A percentile compares a stretch with the other conserved stretches of the same genome.
These are phyloP conservation scores for Ganoderma resinaceum DNA, from an alignment of 1,284 basidiomycete genomes.

Conservation along the genomic window DNA sequence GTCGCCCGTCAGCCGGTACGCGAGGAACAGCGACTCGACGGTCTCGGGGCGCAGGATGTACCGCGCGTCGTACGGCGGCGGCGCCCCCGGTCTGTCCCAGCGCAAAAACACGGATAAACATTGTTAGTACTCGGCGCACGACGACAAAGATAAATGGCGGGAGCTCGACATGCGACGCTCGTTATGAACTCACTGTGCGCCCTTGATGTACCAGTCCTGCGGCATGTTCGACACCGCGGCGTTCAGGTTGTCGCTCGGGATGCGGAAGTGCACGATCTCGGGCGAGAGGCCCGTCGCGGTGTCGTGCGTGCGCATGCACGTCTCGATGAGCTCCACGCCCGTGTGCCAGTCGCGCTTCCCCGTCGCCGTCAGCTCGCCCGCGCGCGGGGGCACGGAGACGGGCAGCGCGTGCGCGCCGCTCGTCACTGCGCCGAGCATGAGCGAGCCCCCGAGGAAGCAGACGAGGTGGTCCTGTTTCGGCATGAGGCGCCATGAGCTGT, in stretches of 20 bases:
- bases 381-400: slow-evolving; percentile 68
- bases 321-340: slow-evolving; percentile 84
- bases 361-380: slow-evolving; percentile 57
- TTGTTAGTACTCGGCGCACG: background rate
- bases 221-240: slow-evolving; percentile 46
- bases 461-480: slow-evolving; percentile 97
- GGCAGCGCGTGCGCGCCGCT: slow-evolving; percentile 56
- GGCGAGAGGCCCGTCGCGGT: slow-evolving; percentile 87
- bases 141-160: too few species aligned
- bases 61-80: slow-evolving; percentile 79
- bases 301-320: slow-evolving; percentile 89
- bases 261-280: slow-evolving; percentile 84
- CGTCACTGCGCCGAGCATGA: slow-evolving; percentile 89
- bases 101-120: too few species aligned
- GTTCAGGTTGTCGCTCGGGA: slow-evolving; percentile 56
- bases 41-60: slow-evolving; percentile 96
- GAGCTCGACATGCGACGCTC: too few species aligned
- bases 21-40: slow-evolving; percentile 92
- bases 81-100: slow-evolving; percentile 50
- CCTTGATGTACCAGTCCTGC: slow-evolving; percentile 91
- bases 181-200: slow-evolving; percentile 62
- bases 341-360: slow-evolving; percentile 83
- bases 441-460: slow-evolving; percentile 92
- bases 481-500: slow-evolving; percentile 71
- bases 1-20: slow-evolving; percentile 87